A percentile compares a stretch with the other conserved stretches of the same genome.
Conservation (phyloP, 192 early-diverging fungal species). For the Gryganskiella cystojenkinii region DNA sequence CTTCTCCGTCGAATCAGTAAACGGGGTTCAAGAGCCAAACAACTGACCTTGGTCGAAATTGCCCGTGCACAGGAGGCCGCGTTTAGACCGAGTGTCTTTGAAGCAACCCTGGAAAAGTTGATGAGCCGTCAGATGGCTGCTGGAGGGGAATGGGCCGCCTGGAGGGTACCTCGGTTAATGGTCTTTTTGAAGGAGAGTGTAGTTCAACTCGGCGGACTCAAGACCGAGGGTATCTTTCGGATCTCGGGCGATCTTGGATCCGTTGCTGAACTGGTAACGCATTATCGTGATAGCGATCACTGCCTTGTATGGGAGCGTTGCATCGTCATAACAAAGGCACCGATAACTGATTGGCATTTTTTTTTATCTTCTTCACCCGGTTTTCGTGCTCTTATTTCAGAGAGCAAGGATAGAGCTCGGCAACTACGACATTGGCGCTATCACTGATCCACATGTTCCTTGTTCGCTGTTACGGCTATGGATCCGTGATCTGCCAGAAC, state of each 20-base stretch:
- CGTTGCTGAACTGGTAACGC: constrained; percentile 80
- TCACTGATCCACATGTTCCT: constrained; percentile 93
- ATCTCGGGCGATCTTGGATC: constrained; percentile 93
- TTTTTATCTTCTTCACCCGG: neutral
- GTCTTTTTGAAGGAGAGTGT: constrained; percentile 83
- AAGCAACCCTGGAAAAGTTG: constrained; percentile 87
- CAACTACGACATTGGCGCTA: constrained; percentile 73
- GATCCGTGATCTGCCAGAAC: constrained; percentile 93
- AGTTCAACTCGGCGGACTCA: constrained; percentile 76
- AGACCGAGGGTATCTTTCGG: constrained; percentile 95
- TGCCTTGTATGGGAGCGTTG: constrained; percentile 48
- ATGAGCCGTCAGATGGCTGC: constrained; percentile 71
- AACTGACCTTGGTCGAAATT: constrained; percentile 73
- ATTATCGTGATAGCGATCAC: no score
- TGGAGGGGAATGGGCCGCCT: constrained; percentile 54
- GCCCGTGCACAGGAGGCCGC: constrained; percentile 83
- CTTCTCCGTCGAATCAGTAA: constrained; percentile 79
- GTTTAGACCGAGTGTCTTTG: constrained; percentile 89
- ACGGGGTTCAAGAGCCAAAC: constrained; percentile 83
- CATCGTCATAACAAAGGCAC: neutral
- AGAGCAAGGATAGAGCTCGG: constrained; percentile 87
- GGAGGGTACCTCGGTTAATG: constrained; percentile 83
- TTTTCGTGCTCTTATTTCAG: constrained; percentile 34
- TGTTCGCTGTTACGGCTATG: constrained; percentile 93
- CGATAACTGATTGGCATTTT: no score